A percentile compares a stretch with the other conserved stretches of the same genome.
Evolutionary conservation across 2,329 filamentous ascomycete genomes (phyloP).

Genomic region (Westerdykella aurantiaca): DNA sequence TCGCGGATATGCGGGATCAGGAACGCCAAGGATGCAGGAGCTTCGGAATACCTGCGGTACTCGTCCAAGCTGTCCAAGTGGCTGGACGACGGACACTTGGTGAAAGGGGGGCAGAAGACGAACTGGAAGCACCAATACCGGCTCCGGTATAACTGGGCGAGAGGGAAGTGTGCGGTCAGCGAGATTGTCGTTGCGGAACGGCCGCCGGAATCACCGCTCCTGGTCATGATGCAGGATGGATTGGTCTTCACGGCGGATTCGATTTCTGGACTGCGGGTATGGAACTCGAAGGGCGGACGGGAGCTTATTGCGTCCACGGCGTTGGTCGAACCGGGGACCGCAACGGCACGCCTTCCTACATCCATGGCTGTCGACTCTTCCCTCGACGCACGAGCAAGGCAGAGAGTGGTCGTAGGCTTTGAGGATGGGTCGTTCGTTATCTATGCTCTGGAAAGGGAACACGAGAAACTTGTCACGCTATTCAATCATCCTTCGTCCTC

Average conservation of each 20-base stretch:
- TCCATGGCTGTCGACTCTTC: constrained; percentile 59
- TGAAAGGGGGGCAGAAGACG: constrained; percentile 47
- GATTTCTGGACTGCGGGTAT: constrained; percentile 66
- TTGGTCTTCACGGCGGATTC: constrained; percentile 72
- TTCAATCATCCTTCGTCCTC: constrained; percentile 59
- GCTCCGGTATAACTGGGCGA: constrained; percentile 84
- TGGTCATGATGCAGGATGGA: constrained; percentile 73
- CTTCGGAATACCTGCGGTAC: constrained; percentile 42
- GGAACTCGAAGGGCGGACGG: constrained; percentile 59
- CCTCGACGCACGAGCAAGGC: constrained; percentile 20
- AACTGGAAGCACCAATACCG: constrained; percentile 90
- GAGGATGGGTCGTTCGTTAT: constrained; percentile 53
- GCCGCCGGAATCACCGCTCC: constrained; percentile 52
- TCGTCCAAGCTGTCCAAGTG: constrained; percentile 55
- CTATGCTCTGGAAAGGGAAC: constrained; percentile 54
- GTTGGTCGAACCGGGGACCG: constrained; percentile 13
- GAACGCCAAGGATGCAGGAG: constrained; percentile 27
- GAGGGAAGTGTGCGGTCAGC: constrained; percentile 71
- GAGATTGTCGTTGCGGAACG: constrained; percentile 61
- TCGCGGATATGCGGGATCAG: constrained; percentile 66
- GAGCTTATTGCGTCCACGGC: constrained; percentile 52
- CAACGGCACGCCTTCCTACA: constrained; percentile 44
- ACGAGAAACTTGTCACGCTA: constrained; percentile 42
- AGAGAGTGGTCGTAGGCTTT: constrained; percentile 31
- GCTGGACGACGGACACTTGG: constrained; percentile 55